phyloP scores from a whole-genome alignment of 805 yeast genomes.

The Candida andamanensis region DNA sequence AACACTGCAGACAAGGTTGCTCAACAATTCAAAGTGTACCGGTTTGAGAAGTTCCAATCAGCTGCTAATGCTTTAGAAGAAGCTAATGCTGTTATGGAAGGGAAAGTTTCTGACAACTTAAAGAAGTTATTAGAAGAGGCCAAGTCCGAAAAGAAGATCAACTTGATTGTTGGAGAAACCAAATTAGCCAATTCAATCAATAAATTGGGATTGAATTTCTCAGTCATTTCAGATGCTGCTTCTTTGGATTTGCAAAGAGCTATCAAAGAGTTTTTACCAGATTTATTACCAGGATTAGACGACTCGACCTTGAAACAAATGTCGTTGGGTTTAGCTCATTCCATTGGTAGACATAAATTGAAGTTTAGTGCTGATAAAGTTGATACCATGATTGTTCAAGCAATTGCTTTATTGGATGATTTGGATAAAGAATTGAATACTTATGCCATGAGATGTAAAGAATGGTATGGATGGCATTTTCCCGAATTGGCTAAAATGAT shows the following conservation, averaged over 20 bases:
- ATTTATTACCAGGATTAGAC: constrained; percentile 86
- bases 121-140: constrained; percentile 69
- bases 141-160: constrained; percentile 76
- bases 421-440: constrained; percentile 97
- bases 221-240: constrained; percentile 91
- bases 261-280: constrained; percentile 89
- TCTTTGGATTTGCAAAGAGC: constrained; percentile 94
- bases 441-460: constrained; percentile 98
- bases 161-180: constrained; percentile 88
- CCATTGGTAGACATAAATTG: constrained; percentile 96
- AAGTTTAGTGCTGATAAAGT: constrained; percentile 98
- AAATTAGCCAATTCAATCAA: constrained; percentile 95
- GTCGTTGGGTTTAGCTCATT: constrained; percentile 98
- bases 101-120: constrained; percentile 84
- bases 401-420: constrained; percentile 94
- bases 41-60: constrained; percentile 88
- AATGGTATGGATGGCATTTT: constrained; percentile 99
- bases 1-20: constrained; percentile 80
- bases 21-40: constrained; percentile 87
- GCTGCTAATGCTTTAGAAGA: constrained; percentile 97
- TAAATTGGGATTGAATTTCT: constrained; percentile 83
- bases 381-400: constrained; percentile 98
- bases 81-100: constrained; percentile 87
- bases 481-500: constrained; percentile 98
- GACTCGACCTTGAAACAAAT: constrained; percentile 83